Percentiles rank a stretch among this genome's conserved stretches.
Evolutionary conservation across 2,329 filamentous ascomycete species (phyloP).

Genomic region (Scopulariopsis brevicaulis): DNA sequence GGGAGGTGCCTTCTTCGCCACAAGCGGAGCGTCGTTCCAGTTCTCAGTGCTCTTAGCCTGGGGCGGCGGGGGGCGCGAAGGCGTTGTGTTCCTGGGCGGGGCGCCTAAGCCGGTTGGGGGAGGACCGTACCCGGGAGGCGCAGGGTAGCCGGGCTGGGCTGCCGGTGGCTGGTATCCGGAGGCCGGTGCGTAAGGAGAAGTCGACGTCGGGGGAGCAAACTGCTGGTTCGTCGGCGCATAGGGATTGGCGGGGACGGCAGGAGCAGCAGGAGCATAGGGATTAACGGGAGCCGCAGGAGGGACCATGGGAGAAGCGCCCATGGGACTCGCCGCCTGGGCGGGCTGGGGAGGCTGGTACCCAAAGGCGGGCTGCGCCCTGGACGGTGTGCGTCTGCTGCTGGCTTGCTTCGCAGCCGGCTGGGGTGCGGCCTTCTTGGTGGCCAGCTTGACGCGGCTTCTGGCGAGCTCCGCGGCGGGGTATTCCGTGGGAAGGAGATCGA

Average conservation of each 20-base stretch:
- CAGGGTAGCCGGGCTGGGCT: slow-evolving; percentile 3
- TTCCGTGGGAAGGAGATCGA: slow-evolving; percentile 70
- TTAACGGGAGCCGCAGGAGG: slow-evolving; percentile 15
- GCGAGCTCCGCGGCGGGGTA: slow-evolving; percentile 85
- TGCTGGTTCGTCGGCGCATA: slow-evolving; percentile 19
- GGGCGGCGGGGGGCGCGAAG: slow-evolving; percentile 59
- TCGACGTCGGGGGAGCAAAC: slow-evolving; percentile 7
- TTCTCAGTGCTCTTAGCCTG: slow-evolving; percentile 61
- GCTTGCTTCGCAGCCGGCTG: slow-evolving; percentile 13
- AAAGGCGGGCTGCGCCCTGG: slow-evolving; percentile 24
- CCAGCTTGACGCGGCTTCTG: slow-evolving; percentile 72
- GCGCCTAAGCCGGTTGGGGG: slow-evolving; percentile 19
- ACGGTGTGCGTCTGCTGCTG: slow-evolving; percentile 12
- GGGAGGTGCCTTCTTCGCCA: slow-evolving; percentile 55
- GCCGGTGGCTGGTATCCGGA: slow-evolving; percentile 6
- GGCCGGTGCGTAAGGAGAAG: slow-evolving; percentile 2
- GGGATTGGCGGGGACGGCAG: slow-evolving; percentile 17
- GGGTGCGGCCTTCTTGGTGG: slow-evolving; percentile 45
- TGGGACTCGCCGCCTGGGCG: slow-evolving; percentile 12
- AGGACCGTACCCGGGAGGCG: slow-evolving; percentile 14
- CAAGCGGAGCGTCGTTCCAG: slow-evolving; percentile 93
- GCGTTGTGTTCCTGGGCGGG: slow-evolving; percentile 47
- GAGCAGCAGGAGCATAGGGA: slow-evolving; percentile 21
- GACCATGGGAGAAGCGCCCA: slow-evolving; percentile 11
- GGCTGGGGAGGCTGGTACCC: slow-evolving; percentile 39